phyloP scores from a whole-genome alignment of 1,284 basidiomycete genomes.

The Tetrapyrgos nigripes region DNA sequence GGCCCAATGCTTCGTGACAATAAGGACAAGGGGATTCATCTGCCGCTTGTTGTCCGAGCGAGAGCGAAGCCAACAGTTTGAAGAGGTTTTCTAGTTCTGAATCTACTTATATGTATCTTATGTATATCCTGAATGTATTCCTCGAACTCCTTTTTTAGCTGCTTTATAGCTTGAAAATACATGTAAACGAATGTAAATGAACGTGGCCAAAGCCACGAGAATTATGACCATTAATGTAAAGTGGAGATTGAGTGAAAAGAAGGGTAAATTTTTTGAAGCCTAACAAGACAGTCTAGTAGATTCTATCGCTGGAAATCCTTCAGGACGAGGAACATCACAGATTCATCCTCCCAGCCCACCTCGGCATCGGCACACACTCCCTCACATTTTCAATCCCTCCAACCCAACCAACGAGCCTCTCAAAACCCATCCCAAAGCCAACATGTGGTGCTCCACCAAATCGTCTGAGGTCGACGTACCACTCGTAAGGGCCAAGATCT shows the following conservation, averaged over 20 bases:
- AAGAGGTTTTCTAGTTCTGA: conserved; percentile 80
- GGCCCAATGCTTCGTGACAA: conserved; percentile 1
- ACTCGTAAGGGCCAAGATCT: conserved; percentile 67
- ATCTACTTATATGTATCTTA: no score
- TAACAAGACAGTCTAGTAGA: no score
- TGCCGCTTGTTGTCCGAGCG: conserved; percentile 4
- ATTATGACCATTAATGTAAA: no score
- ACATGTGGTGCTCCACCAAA: conserved; percentile 89
- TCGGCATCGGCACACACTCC: conserved; percentile 90
- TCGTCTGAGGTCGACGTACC: conserved; percentile 86
- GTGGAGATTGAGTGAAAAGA: no score
- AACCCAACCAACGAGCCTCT: conserved; percentile 85
- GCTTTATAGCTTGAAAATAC: no score
- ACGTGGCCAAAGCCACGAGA: no score
- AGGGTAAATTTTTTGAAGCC: no score
- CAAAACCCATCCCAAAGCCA: conserved; percentile 94
- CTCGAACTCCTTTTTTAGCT: no score
- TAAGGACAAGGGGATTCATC: neutral
- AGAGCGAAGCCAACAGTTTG: conserved; percentile 80
- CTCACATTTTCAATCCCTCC: conserved; percentile 85
- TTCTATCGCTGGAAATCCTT: no score
- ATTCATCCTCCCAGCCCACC: conserved; percentile 85
- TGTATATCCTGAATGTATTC: no score
- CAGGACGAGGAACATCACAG: no score
- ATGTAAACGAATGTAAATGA: no score